Base-by-base conservation (phyloP, 2,329 filamentous ascomycete species). In the Arthrobotrys sphaeroides region DNA sequence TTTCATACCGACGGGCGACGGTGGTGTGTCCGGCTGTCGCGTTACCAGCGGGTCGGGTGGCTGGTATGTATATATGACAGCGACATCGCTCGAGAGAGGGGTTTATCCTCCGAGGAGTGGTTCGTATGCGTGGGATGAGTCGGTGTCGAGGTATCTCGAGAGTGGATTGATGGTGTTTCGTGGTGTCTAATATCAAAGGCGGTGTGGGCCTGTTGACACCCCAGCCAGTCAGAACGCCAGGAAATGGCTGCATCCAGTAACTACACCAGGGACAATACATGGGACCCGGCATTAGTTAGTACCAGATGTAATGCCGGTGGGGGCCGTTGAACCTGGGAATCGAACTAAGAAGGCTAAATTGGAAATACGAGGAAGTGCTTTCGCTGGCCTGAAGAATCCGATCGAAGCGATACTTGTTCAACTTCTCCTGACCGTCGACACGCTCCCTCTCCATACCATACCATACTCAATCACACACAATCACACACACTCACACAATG, bases 1-100 rank as follows among this genome's bases (percentile, higher is more conserved):
- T 42, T 61, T 20, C 47, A 12, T 55, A 51, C 64, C 68, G 59
- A 59, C 62, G 31, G 64, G 69, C 69, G 69, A 73, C 53, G 69
- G 69, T 62, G 67, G 10, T n/a, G n/a, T n/a, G n/a, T 57, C 20
- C 42, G 40, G 38, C 38, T 53, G 66, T 70, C 66, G 66, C 67
- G 67, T 73, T 73, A 65, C 24, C 26, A 60, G 59, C 59, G n/a
- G n/a, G n/a, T 65, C 49, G 36, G 47, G 59, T 38, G 33, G 47
- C 33, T 43, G 47, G 59, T 59, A 3, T 49, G 26, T 20, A 16
- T 51, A 59, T 28, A 59, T 6, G 26, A 53, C 31, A 53, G 69
- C 42, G 43, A 55, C 69, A 67, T 42, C 5, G 55, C 55, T 51
- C 36, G 33, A n/a, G 10, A 26, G 33, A 12, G 13, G 2, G 12